Conservation (phyloP, 2,329 filamentous ascomycete species). For the Akanthomyces uredinophilus region DNA sequence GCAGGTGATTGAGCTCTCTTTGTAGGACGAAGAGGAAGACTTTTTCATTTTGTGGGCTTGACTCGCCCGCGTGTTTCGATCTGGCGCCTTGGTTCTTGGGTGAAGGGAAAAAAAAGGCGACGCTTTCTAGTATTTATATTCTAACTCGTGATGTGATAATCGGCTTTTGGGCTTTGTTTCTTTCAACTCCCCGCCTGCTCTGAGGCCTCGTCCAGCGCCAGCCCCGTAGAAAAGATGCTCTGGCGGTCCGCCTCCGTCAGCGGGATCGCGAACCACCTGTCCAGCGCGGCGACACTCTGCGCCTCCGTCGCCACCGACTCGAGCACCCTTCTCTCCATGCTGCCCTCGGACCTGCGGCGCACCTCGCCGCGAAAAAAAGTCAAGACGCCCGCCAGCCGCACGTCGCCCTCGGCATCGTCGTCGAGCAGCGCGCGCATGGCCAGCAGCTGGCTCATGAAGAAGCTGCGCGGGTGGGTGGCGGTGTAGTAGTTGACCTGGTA, state of each 20-base stretch:
- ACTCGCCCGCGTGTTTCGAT: not conserved
- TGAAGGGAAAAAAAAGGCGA: not conserved
- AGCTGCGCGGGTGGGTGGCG: conserved; percentile 30
- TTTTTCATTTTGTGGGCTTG: not conserved
- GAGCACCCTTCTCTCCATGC: conserved; percentile 34
- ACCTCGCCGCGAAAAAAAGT: conserved; percentile 41
- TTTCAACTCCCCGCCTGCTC: not conserved
- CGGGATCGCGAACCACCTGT: conserved; percentile 44
- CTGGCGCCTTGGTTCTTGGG: not conserved
- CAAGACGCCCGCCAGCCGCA: conserved; percentile 31
- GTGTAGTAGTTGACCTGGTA: conserved; percentile 40
- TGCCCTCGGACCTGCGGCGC: conserved; percentile 34
- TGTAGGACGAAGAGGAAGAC: not conserved
- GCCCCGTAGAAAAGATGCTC: conserved; percentile 40
- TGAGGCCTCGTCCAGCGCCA: conserved; percentile 13
- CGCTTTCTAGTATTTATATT: not conserved
- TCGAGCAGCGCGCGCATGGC: conserved; percentile 28
- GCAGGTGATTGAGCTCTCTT: conserved; percentile 29
- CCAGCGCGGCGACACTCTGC: conserved; percentile 43
- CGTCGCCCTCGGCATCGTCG: conserved; percentile 16
- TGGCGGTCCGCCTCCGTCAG: conserved; percentile 41
- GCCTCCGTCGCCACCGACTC: conserved; percentile 40
- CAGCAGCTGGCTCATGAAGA: conserved; percentile 34
- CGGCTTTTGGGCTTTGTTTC: no score
- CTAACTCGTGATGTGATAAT: not conserved